phyloP scores from a whole-genome alignment of 768 basidiomycete genomes.

The Suillus cothurnatus region DNA sequence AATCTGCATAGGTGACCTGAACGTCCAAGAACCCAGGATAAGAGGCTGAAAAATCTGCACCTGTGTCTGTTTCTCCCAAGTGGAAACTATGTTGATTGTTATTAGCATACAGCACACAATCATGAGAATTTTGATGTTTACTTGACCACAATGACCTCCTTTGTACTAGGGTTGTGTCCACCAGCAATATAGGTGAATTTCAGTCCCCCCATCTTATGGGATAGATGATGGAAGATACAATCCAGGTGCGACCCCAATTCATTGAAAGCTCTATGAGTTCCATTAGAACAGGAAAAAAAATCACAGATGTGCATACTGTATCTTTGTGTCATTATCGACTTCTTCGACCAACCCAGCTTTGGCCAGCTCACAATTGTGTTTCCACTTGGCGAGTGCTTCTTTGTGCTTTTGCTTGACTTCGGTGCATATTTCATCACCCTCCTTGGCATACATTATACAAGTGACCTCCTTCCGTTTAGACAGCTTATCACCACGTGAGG shows the following conservation, averaged over 20 bases:
- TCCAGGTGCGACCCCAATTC: not conserved
- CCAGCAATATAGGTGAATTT: not conserved
- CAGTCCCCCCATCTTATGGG: not conserved
- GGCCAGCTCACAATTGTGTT: not conserved
- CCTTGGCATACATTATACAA: not conserved
- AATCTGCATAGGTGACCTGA: no score
- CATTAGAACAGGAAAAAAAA: not conserved
- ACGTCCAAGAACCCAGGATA: no score
- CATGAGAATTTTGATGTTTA: not conserved
- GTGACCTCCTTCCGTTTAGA: not conserved
- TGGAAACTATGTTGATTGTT: not conserved
- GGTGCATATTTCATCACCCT: not conserved
- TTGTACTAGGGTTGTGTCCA: not conserved
- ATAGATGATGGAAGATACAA: not conserved
- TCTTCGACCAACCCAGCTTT: not conserved
- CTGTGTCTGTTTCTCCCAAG: not conserved
- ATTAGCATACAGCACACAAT: not conserved
- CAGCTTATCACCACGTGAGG: not conserved
- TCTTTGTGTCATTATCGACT: not conserved
- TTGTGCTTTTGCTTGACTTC: not conserved
- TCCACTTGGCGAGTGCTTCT: not conserved
- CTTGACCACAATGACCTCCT: not conserved
- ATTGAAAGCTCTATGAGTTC: not conserved
- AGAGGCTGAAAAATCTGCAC: no score
- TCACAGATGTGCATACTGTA: not conserved